Base-by-base conservation (phyloP, 495 filamentous ascomycete genomes). In the Cenococcum geophilum region DNA sequence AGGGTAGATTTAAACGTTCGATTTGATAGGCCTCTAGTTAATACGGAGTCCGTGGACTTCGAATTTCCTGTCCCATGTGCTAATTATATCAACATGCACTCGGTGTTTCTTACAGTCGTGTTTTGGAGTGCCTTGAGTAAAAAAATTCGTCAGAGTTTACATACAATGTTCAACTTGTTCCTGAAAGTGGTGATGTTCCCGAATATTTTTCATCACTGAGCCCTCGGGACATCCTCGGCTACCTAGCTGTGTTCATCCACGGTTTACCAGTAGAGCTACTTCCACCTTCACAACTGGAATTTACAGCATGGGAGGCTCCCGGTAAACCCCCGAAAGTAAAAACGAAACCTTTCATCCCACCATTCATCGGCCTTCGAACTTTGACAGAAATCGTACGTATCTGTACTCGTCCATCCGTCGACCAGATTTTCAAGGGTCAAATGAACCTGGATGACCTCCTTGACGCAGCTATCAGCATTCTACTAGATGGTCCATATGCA, bases 391-490 rank as follows among this genome's bases (percentile, higher is more conserved):
- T 68, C 45, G 76, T 80, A 21, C 78, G 83, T 14, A 80, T 89
- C 63, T 80, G 83, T 10, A 73, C 70, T 8, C 81, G 85, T 2
- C 61, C 61, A 0, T 76, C 74, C 1, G 79, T 78, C 1, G 78
- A 85, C 53, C 66, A 69, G 0, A 42, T 71, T 11, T 87, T 79
- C 61, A 16, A 67, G 12, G 67, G 70, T 14, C 84, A 89, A 63
- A 66, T 89, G 1, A 84, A 86, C 63, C 75, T 89, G 1, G 73
- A 83, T 63, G 84, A 89, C 66, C 72, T 88, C 10, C 76, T 88
- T 0, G 85, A 88, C 62, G 79, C 74, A 0, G 79, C 79, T 4
- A 80, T 84, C 12, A 72, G 70, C 22, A 74, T 80, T 16, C 66
- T 89, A 0, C 84, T 84, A 0, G 58, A 70, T 2, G 82, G 87